Base-by-base conservation (phyloP, 2,329 filamentous ascomycete species). In the Scedosporium boydii region DNA sequence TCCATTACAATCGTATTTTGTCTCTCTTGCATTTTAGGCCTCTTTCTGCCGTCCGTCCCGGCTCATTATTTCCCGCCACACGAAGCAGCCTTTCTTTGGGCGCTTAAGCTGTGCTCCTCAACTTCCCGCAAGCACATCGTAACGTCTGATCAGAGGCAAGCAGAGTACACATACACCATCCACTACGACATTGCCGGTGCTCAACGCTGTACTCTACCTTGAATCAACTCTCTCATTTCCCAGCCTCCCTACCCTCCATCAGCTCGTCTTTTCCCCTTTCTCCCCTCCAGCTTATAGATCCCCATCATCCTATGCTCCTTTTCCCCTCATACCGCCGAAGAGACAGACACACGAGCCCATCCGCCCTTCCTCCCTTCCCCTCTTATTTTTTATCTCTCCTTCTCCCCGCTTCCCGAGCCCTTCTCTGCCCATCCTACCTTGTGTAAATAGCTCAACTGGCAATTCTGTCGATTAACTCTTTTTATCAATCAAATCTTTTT, bases 191-290 rank as follows among this genome's bases (percentile, higher is more conserved):
- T 9, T 14, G 18, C 23, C 18, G 51, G 18, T 55, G 51, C 18
- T 18, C 23, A 23, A 26, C 2, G 7, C 18, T 21, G 51, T 55
- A 55, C 51, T 55, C 51, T 55, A 55, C 51, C 18, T 29, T 2
- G 16, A 21, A 23, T 55, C 12, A 21, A 48, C 44, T 38, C 34
- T 38, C 34, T 7, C 4, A 10, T 55, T 23, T 29, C 51, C 51
- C 51, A 55, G 23, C 51, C 51, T 55, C 51, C 51, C 23, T 55
- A 55, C 51, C 51, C 51, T 55, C 51, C 51, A 55, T 55, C 51
- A 55, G 51, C 18, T 29, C 23, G 51, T 55, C 51, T 14, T 55
- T 9, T 23, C 23, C 51, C 18, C 51, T 23, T 55, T 55, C 21
- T 26, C 29, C 6, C 51, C 23, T 26, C 51, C 18, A 27, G 51